Base-by-base conservation (phyloP, 2,329 filamentous ascomycete species). In the Sarocladiaceae sp. region DNA sequence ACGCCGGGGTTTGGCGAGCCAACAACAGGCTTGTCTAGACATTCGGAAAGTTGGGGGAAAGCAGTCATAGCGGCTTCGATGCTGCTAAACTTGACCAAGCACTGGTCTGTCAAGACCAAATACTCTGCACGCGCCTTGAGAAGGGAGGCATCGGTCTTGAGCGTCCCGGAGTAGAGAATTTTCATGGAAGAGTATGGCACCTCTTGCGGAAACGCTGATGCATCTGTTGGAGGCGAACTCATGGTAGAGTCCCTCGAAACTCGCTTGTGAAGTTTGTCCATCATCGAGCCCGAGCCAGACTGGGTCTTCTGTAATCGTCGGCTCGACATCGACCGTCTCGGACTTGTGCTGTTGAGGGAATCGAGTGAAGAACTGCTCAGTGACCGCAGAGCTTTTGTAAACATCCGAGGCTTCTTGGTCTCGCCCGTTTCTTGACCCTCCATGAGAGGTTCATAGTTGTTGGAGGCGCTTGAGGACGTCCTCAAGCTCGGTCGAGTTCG, bases 91-190 rank as follows among this genome's bases (percentile, higher is more conserved):
- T 74, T 74, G 52, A 76, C 55, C 33, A 79, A 55, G 43, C 69
- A 70, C 33, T 69, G 64, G 24, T 72, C 60, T 3, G 76, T 75
- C 19, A 77, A 58, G 21, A 78, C 74, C 10, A 79, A 55, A 48
- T 74, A 76, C 45, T 72, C 69, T 41, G 67, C 61, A 27, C 70
- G 70, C 2, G 68, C 60, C 47, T 74, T 76, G 48, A 74, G 60
- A 3, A 74, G 58, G 16, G 70, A 69, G 4, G 69, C 58, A 46
- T 77, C 72, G 1, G 68, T 58, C 53, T 76, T 75, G 27, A 79
- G 60, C 13, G 68, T 58, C 2, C 71, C 71, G 41, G 66, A 66
- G 37, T 68, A 68, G 32, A 72, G 50, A 15, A 73, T 52, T 29
- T 65, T 64, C 62, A 68, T 67, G 11, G 57, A 51, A 2, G 57